Percentiles rank a stretch among this genome's conserved stretches.
phyloP scores from a whole-genome alignment of 2,329 filamentous ascomycete genomes.

The Monilinia polystroma region DNA sequence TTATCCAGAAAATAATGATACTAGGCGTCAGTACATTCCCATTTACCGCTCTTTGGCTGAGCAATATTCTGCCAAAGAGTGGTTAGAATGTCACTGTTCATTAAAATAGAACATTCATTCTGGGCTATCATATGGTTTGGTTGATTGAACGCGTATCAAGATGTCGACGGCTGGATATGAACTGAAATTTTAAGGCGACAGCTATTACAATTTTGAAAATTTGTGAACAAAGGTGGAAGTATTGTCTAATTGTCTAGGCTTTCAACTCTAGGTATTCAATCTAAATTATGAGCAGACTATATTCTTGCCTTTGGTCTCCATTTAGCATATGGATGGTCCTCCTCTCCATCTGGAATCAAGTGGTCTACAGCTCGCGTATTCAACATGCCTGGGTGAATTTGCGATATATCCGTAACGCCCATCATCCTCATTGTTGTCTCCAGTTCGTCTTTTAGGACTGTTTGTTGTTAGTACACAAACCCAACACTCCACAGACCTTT shows the following conservation, averaged over 20 bases:
- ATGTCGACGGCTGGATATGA: background rate
- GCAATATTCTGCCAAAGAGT: background rate
- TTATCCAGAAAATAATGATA: background rate
- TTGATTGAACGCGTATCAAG: background rate
- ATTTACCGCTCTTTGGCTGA: background rate
- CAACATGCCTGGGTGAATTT: conserved; percentile 60
- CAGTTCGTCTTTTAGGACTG: conserved; percentile 58
- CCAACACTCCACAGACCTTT: background rate
- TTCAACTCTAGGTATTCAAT: background rate
- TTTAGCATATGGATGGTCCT: conserved; percentile 48
- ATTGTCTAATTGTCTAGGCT: background rate
- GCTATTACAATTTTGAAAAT: background rate
- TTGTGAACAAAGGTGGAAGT: background rate
- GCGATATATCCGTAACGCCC: conserved; percentile 59
- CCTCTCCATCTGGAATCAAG: conserved; percentile 43
- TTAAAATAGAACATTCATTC: background rate
- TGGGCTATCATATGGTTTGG: background rate
- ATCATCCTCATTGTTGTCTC: conserved; percentile 66
- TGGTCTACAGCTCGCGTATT: conserved; percentile 54
- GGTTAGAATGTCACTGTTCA: background rate
- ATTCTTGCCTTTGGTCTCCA: conserved; percentile 39
- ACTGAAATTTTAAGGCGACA: background rate
- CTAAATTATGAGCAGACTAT: background rate
- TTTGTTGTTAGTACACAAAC: conserved; percentile 19
- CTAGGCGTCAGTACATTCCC: background rate